Percentiles rank a stretch among this genome's conserved stretches.
Evolutionary conservation across 768 basidiomycete species (phyloP).

Genomic region (Termitomyces sp.): DNA sequence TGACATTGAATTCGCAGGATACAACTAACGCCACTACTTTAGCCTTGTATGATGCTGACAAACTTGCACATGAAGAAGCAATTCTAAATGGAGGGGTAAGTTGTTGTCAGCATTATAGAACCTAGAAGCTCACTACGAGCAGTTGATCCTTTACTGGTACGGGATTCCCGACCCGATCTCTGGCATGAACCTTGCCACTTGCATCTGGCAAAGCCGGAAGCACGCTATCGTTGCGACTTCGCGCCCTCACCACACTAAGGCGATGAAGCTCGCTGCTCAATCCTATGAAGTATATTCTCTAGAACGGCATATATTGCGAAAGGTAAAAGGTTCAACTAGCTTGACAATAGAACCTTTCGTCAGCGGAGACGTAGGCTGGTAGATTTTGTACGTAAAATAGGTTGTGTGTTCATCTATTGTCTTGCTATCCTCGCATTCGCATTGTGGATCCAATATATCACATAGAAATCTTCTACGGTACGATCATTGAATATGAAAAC

Average conservation of each 20-base stretch:
- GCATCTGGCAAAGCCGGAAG: conserved; percentile 88
- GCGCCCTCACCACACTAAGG: conserved; percentile 74
- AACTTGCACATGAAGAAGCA: conserved; percentile 88
- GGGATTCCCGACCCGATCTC: conserved; percentile 72
- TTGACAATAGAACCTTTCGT: conserved; percentile 57
- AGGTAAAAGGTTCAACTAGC: conserved; percentile 50
- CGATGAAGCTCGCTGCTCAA: conserved; percentile 71
- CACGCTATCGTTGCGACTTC: conserved; percentile 80
- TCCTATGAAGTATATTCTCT: conserved; percentile 79
- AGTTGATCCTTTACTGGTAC: conserved; percentile 94
- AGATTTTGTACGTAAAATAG: background rate
- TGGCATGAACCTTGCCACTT: conserved; percentile 88
- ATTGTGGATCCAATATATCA: background rate
- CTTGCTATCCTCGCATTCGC: background rate
- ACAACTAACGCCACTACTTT: conserved; percentile 6
- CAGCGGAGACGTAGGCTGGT: conserved; percentile 71
- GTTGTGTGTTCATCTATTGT: conserved; percentile 2
- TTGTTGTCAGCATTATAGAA: conserved; percentile 9
- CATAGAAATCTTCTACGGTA: background rate
- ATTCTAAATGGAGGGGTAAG: conserved; percentile 79
- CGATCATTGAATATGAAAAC: background rate
- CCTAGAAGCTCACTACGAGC: background rate
- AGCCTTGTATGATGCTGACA: conserved; percentile 87
- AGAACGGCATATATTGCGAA: conserved; percentile 70
- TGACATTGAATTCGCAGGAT: background rate